Percentiles rank a stretch among this genome's conserved stretches.
Conservation (phyloP, 2,329 filamentous ascomycete genomes). For the Aspergillus terreus region DNA sequence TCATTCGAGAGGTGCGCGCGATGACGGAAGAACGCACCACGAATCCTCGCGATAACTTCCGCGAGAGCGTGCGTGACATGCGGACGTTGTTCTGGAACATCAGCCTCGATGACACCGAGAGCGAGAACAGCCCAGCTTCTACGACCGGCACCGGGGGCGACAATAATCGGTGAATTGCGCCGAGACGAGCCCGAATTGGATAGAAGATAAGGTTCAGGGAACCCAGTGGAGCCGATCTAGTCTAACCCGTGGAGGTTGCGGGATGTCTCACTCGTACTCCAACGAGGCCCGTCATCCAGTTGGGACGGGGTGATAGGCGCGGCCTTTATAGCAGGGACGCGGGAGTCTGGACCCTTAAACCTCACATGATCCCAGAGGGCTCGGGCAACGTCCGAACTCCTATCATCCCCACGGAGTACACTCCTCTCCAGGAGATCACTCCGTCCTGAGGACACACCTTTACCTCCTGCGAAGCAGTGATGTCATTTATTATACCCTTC, state of each 20-base stretch:
- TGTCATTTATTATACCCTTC: no score
- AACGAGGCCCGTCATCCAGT: no score
- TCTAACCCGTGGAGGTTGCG: not conserved
- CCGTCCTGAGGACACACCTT: no score
- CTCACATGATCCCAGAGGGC: not conserved
- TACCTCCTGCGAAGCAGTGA: no score
- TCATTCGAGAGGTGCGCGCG: conserved; percentile 71
- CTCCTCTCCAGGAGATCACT: no score
- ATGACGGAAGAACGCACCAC: conserved; percentile 76
- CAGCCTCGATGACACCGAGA: conserved; percentile 47
- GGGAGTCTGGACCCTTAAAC: not conserved
- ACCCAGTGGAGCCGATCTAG: not conserved
- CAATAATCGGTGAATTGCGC: conserved; percentile 1
- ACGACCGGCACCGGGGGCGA: conserved; percentile 10
- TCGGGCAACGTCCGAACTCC: not conserved
- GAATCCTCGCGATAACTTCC: conserved; percentile 48
- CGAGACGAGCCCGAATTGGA: not conserved
- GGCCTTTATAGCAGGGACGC: not conserved
- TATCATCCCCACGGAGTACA: no score
- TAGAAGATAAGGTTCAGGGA: not conserved
- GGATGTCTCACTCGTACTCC: not conserved
- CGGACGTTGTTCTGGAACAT: conserved; percentile 67
- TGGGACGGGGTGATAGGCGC: not conserved
- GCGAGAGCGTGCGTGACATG: conserved; percentile 69
- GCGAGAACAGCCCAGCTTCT: conserved; percentile 25